Conservation (phyloP, 495 filamentous ascomycete genomes). For the Lophiostoma macrostomum region DNA sequence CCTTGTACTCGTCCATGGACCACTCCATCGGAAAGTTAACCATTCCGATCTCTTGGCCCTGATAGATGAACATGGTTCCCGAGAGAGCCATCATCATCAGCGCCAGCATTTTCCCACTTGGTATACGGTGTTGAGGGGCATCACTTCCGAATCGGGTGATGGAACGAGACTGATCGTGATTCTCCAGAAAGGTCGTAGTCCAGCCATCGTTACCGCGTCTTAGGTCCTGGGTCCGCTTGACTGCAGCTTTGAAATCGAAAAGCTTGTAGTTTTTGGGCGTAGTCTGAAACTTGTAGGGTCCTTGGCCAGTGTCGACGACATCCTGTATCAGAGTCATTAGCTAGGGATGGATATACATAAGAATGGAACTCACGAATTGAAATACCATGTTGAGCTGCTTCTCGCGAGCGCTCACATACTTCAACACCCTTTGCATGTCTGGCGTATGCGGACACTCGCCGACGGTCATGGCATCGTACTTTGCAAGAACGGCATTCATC, state of each 20-base stretch:
- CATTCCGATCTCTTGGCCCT: constrained; percentile 78
- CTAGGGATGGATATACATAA: no score
- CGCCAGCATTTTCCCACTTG: constrained; percentile 67
- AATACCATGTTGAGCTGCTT: constrained; percentile 39
- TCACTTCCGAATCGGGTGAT: constrained; percentile 35
- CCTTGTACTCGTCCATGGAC: constrained; percentile 67
- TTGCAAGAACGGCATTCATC: constrained; percentile 30
- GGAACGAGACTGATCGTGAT: constrained; percentile 35
- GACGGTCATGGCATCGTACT: constrained; percentile 33
- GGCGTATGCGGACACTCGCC: constrained; percentile 34
- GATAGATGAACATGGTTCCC: constrained; percentile 71
- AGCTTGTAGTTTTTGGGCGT: constrained; percentile 12
- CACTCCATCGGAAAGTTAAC: constrained; percentile 63
- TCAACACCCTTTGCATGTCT: constrained; percentile 22
- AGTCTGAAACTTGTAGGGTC: constrained; percentile 24
- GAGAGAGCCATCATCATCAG: constrained; percentile 55
- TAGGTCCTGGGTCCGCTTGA: constrained; percentile 13
- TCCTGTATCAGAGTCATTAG: constrained; percentile 2
- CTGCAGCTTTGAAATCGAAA: constrained; percentile 10
- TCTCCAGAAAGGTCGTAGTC: constrained; percentile 33
- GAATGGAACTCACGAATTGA: constrained; percentile 36
- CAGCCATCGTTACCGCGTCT: constrained; percentile 30
- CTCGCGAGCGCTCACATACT: constrained; percentile 22
- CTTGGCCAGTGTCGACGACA: constrained; percentile 21
- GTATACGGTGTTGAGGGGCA: constrained; percentile 53